Conservation (phyloP, 1,284 basidiomycete genomes). For the Apiotrichum sp. region DNA sequence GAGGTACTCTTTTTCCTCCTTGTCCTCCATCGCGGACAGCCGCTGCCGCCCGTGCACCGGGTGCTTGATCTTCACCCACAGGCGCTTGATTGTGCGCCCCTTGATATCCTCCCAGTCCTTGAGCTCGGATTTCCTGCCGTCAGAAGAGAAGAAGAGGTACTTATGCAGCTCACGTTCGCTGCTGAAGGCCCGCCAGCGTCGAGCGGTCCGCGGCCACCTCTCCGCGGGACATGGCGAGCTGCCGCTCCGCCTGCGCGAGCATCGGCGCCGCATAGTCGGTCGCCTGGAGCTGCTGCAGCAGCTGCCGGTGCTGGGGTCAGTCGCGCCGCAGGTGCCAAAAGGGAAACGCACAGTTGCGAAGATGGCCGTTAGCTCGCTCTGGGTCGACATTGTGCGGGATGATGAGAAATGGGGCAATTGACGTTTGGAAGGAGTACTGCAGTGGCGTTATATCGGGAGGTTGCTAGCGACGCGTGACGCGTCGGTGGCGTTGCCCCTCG, state of each 20-base stretch:
- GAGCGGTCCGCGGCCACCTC: conserved; percentile 11
- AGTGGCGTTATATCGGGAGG: no score
- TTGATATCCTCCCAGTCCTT: conserved; percentile 21
- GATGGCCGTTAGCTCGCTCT: no score
- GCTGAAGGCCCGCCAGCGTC: conserved; percentile 10
- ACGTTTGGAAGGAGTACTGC: no score
- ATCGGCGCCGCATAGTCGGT: conserved; percentile 22
- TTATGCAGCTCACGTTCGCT: conserved; percentile 10
- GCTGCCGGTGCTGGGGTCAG: conserved; percentile 14
- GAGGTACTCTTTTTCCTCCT: conserved; percentile 25
- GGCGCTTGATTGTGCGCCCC: conserved; percentile 18
- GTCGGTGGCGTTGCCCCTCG: no score
- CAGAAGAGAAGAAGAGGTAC: not conserved
- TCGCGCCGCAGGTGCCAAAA: not conserved
- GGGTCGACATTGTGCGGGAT: no score
- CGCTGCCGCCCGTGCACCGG: conserved; percentile 7
- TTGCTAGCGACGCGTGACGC: no score
- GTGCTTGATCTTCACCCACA: conserved; percentile 22
- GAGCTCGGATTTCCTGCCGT: conserved; percentile 15
- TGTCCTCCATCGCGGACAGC: conserved; percentile 15
- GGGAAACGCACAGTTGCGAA: no score
- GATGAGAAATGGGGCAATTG: no score
- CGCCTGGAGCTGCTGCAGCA: conserved; percentile 17
- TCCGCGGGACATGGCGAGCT: conserved; percentile 9
- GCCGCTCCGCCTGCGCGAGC: conserved; percentile 10